These are phyloP conservation scores for Globisporangium irregulare DNA, from an alignment of 352 stramenopile species.

Conservation along the genomic window DNA sequence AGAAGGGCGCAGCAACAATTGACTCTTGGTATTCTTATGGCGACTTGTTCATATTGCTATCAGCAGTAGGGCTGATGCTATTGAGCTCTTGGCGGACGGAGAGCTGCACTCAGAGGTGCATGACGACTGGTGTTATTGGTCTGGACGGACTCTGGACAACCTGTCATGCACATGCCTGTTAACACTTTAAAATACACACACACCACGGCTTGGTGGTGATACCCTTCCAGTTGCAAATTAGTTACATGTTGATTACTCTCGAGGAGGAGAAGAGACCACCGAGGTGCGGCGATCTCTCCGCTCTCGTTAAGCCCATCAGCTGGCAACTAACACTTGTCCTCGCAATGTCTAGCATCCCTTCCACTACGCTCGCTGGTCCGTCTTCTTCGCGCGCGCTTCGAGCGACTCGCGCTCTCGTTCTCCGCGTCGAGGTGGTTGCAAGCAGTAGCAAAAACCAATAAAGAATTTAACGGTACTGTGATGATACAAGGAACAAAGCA, in stretches of 20 bases:
- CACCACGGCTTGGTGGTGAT: background rate
- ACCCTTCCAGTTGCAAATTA: slow-evolving; percentile 31
- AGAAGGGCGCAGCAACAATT: background rate
- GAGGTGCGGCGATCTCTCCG: slow-evolving; percentile 19
- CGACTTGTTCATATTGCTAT: no score
- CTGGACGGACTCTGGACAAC: background rate
- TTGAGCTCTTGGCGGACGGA: background rate
- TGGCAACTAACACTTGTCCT: slow-evolving; percentile 39
- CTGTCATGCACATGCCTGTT: background rate
- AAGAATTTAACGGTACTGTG: slow-evolving; percentile 67
- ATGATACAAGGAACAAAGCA: slow-evolving; percentile 17
- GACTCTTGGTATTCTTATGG: no score
- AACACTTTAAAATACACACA: background rate
- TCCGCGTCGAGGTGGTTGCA: background rate
- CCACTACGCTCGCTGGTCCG: slow-evolving; percentile 21
- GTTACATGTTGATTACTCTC: slow-evolving; percentile 53
- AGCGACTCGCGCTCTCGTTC: slow-evolving; percentile 3
- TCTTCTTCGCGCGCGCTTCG: background rate
- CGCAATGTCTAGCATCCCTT: slow-evolving; percentile 55
- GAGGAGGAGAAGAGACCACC: slow-evolving; percentile 11
- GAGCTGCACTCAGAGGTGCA: background rate
- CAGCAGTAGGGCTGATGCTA: background rate
- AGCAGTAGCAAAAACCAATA: slow-evolving; percentile 37
- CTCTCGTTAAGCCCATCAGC: slow-evolving; percentile 26
- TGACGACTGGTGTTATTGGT: background rate